phyloP scores from a whole-genome alignment of 495 filamentous ascomycete species.

The Penicillium lividum region DNA sequence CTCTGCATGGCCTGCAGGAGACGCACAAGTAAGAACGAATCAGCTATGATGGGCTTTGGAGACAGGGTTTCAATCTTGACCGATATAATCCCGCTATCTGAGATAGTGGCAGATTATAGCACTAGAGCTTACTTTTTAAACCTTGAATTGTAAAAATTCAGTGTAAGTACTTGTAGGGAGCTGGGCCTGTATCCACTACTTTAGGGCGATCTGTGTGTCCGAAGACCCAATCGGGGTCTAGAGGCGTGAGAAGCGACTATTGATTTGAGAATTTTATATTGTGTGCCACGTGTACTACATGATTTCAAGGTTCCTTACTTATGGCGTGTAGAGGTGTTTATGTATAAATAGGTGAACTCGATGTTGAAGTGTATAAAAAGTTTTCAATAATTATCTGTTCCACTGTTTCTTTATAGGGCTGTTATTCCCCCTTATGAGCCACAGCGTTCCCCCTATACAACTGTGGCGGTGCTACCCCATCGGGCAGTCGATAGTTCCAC shows the following conservation, averaged over 20 bases:
- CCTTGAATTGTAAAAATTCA: background rate
- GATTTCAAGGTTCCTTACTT: background rate
- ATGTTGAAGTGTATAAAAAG: too few species aligned
- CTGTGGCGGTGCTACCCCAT: background rate
- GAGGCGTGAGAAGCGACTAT: conserved; percentile 1
- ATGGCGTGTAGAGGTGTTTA: too few species aligned
- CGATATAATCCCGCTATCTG: background rate
- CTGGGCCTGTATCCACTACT: background rate
- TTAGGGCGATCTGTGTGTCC: conserved; percentile 1
- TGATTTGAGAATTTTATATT: background rate
- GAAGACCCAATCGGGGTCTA: background rate
- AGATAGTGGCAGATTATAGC: background rate
- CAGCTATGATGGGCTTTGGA: background rate
- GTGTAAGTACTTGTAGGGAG: background rate
- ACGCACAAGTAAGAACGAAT: background rate
- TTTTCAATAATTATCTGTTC: too few species aligned
- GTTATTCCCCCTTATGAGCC: background rate
- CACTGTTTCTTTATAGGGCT: background rate
- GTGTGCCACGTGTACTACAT: conserved; percentile 8
- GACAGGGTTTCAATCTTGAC: background rate
- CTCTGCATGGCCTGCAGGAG: background rate
- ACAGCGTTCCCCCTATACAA: background rate
- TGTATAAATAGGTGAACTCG: too few species aligned
- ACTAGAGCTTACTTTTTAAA: background rate
- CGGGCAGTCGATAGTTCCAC: background rate